Conservation (phyloP, 1,284 basidiomycete genomes). For the Golubevia pallescens region DNA sequence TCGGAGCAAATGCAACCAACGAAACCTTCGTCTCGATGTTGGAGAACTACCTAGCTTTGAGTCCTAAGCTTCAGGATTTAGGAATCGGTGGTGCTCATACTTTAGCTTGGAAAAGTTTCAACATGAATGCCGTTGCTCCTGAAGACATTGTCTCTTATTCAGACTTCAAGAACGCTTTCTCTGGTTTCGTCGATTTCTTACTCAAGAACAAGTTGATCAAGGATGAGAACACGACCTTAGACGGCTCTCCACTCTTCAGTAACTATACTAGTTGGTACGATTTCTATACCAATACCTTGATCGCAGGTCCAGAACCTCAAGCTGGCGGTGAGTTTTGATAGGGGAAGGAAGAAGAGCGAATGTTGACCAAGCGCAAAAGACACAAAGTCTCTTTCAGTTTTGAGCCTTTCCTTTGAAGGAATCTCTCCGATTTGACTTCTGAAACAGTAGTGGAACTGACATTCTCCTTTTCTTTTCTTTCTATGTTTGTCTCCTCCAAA, state of each 20-base stretch:
- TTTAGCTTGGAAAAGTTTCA: neutral
- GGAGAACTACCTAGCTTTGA: neutral
- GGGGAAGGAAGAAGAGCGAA: too few relatives aligned
- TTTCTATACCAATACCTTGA: neutral
- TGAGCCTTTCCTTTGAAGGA: too few relatives aligned
- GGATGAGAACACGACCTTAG: neutral
- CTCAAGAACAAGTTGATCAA: neutral
- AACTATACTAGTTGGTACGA: neutral
- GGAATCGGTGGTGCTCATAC: neutral
- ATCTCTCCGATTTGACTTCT: too few relatives aligned
- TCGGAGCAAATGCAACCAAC: neutral
- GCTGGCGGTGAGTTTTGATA: too few relatives aligned
- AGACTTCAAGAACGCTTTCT: neutral
- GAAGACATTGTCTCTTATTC: neutral
- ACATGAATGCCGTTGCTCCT: neutral
- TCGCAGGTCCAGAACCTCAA: neutral
- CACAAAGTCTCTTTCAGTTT: too few relatives aligned
- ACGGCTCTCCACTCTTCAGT: neutral
- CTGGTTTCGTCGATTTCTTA: neutral
- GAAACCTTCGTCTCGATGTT: neutral
- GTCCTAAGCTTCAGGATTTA: neutral
- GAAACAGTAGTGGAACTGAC: too few relatives aligned
- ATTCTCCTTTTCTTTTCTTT: too few relatives aligned
- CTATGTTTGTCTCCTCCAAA: neutral
- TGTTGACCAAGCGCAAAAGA: too few relatives aligned